phyloP scores from a whole-genome alignment of 75 land plant species.

The Sequoia sempervirens region DNA sequence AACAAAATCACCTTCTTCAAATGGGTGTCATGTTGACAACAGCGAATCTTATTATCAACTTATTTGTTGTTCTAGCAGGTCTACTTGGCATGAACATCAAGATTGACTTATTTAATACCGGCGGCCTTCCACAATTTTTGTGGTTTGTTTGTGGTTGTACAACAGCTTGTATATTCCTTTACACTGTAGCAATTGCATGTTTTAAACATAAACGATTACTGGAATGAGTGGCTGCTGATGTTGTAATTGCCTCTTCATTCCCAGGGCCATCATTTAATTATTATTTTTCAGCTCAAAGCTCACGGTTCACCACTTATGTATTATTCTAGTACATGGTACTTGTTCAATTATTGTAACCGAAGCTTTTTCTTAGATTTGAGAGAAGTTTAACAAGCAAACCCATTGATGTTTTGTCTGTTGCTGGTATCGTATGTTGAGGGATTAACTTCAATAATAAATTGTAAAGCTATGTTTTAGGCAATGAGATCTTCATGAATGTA shows the following conservation, averaged over 20 bases:
- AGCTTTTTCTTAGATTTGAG: not conserved
- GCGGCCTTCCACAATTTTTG: conserved; percentile 18
- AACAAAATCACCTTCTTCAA: conserved; percentile 53
- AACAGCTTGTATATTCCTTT: conserved; percentile 21
- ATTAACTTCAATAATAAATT: not conserved
- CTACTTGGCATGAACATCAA: conserved; percentile 50
- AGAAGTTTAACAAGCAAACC: not conserved
- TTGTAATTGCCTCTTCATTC: not conserved
- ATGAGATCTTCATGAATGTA: not conserved
- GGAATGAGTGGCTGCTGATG: conserved; percentile 13
- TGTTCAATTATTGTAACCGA: not conserved
- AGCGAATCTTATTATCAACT: conserved; percentile 38
- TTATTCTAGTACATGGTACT: not conserved
- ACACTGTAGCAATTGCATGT: conserved; percentile 32
- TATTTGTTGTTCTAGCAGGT: conserved; percentile 34
- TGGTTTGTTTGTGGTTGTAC: conserved; percentile 21
- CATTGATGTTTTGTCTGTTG: not conserved
- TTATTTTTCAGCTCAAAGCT: not conserved
- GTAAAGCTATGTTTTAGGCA: not conserved
- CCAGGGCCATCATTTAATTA: not conserved
- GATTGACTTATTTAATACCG: conserved; percentile 22
- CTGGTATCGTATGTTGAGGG: not conserved
- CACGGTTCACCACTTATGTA: not conserved
- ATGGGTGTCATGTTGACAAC: conserved; percentile 55
- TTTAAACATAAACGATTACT: conserved; percentile 40